Evolutionary conservation across 2,329 filamentous ascomycete genomes (phyloP).

Genomic region (Macrophomina pseudophaseolina): DNA sequence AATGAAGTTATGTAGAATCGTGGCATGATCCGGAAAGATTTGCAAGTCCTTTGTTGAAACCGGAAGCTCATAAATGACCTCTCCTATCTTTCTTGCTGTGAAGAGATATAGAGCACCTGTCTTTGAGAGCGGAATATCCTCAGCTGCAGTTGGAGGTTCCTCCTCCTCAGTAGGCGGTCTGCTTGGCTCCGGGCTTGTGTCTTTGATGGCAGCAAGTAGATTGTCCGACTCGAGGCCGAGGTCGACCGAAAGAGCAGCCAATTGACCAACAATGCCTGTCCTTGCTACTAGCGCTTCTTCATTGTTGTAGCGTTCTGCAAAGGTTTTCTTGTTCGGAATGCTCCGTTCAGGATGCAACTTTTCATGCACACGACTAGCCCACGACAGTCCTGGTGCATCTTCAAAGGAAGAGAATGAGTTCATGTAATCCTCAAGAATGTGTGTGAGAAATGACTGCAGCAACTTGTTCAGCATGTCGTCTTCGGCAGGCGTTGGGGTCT

Average conservation of each 20-base stretch:
- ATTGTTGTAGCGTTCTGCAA: constrained; percentile 68
- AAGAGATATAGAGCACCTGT: constrained; percentile 61
- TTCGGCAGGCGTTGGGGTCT: constrained; percentile 58
- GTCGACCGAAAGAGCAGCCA: constrained; percentile 70
- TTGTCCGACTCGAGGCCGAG: constrained; percentile 56
- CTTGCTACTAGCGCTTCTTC: constrained; percentile 65
- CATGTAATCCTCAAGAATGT: constrained; percentile 75
- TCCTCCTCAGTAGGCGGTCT: constrained; percentile 57
- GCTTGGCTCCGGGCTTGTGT: constrained; percentile 47
- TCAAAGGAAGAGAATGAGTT: constrained; percentile 54
- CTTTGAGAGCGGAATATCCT: constrained; percentile 62
- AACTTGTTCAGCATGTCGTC: constrained; percentile 66
- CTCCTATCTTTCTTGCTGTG: constrained; percentile 56
- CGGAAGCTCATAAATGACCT: constrained; percentile 54
- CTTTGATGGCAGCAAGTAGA: constrained; percentile 51
- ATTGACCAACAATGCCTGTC: constrained; percentile 72
- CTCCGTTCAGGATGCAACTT: constrained; percentile 68
- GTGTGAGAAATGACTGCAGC: constrained; percentile 78
- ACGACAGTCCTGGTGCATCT: constrained; percentile 56
- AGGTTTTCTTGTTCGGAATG: constrained; percentile 65
- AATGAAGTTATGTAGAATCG: constrained; percentile 57
- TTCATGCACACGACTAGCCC: constrained; percentile 67
- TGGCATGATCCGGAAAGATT: constrained; percentile 60
- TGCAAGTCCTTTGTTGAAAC: constrained; percentile 45
- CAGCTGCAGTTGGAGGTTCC: constrained; percentile 57